Conservation (phyloP, 495 filamentous ascomycete genomes). For the Cetradonia linearis region DNA sequence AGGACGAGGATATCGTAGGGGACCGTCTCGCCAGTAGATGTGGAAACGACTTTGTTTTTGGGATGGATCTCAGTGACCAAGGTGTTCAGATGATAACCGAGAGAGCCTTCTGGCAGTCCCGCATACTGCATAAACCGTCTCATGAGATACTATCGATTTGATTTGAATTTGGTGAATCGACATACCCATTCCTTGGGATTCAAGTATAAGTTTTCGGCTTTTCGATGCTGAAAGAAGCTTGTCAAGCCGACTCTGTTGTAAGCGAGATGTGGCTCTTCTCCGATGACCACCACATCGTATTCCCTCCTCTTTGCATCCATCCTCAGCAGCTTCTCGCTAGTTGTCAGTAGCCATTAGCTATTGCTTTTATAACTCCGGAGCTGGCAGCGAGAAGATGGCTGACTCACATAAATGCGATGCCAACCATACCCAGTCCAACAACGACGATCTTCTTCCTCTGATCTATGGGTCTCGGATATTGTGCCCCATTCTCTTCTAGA, state of each 20-base stretch:
- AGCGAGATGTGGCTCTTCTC: conserved; percentile 83
- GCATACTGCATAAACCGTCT: conserved; percentile 26
- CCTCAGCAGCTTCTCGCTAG: conserved; percentile 85
- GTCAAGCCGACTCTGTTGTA: conserved; percentile 97
- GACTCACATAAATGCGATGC: conserved; percentile 81
- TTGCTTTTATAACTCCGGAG: not conserved
- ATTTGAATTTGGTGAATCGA: not conserved
- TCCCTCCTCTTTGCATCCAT: conserved; percentile 64
- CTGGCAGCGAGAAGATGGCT: not conserved
- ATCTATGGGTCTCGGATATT: conserved; percentile 19
- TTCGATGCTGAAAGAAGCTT: conserved; percentile 82
- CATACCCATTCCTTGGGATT: conserved; percentile 84
- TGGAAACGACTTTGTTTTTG: conserved; percentile 53
- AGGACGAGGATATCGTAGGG: conserved; percentile 81
- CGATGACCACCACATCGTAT: conserved; percentile 83
- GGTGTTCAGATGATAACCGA: conserved; percentile 80
- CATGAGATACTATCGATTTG: not conserved
- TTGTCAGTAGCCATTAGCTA: not conserved
- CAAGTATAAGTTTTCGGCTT: conserved; percentile 82
- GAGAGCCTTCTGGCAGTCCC: conserved; percentile 48
- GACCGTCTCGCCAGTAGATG: conserved; percentile 60
- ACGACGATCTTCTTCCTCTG: conserved; percentile 66
- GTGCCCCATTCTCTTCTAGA: conserved; percentile 20
- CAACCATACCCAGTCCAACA: conserved; percentile 92
- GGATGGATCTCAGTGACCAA: conserved; percentile 62